phyloP scores from a whole-genome alignment of 2,329 filamentous ascomycete species.

The Aquanectria penicillioides region DNA sequence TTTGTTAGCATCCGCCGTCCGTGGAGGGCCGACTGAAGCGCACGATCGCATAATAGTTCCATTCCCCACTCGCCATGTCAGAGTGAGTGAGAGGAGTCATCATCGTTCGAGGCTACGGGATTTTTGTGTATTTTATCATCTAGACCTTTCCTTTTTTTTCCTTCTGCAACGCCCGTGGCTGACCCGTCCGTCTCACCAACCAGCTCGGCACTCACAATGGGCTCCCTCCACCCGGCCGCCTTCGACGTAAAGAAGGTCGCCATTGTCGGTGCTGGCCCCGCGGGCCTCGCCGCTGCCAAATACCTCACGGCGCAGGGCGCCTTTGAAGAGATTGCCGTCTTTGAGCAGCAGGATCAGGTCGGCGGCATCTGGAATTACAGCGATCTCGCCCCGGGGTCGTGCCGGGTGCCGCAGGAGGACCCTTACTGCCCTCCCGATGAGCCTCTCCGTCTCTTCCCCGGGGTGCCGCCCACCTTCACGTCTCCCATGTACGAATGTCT shows the following conservation, averaged over 20 bases:
- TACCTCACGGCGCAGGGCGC: conserved; percentile 75
- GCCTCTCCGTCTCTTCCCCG: conserved; percentile 61
- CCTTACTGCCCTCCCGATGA: conserved; percentile 70
- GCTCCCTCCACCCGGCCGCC: conserved; percentile 38
- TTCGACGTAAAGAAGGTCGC: conserved; percentile 72
- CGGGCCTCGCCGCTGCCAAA: conserved; percentile 82
- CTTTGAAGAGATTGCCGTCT: conserved; percentile 78
- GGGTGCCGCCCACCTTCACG: conserved; percentile 70
- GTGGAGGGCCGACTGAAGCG: too few species aligned
- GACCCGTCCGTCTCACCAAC: conserved; percentile 2
- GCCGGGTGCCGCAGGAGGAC: conserved; percentile 74
- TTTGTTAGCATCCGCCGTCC: too few species aligned
- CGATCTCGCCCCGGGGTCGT: conserved; percentile 56
- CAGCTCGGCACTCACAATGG: conserved; percentile 40
- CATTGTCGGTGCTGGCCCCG: conserved; percentile 84
- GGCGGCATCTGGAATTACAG: conserved; percentile 92
- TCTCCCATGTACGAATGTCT: conserved; percentile 85
- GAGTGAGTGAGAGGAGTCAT: conserved; percentile 22
- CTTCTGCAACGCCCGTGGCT: conserved; percentile 4
- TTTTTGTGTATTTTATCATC: conserved; percentile 22
- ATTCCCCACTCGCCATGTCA: conserved; percentile 34
- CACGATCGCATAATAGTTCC: conserved; percentile 34
- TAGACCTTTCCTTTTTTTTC: conserved; percentile 10
- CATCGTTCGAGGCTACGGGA: conserved; percentile 12
- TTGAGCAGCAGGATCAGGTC: conserved; percentile 80